Evolutionary conservation across 2,329 filamentous ascomycete species (phyloP), one percentile per base, ranked within the genome.

Genomic region (Sporothrix variecibatus): DNA sequence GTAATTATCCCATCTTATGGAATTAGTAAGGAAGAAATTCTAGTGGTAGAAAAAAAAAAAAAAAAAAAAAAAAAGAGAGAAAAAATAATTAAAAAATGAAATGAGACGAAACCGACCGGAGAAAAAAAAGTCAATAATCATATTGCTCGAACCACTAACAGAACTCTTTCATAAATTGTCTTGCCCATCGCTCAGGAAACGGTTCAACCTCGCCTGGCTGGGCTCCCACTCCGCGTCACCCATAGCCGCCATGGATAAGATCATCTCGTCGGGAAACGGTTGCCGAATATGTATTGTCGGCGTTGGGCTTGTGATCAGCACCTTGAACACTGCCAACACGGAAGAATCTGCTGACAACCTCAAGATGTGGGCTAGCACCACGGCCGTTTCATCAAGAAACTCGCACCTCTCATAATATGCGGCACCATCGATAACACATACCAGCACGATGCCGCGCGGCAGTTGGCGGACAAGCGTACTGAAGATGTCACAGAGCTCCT

Each of bases 391-490:
- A 2, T 20, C 64, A 4, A 68, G 26, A n/a, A 68, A 68, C 64
- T 68, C 64, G 15, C 40, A 15, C 6, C 64, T 40, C 43, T 68
- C 64, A 15, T 68, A 68, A 23, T 68, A 68, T 12, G 26, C 64
- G 3, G 43, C 64, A 8, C 64, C 64, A 12, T 68, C 64, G 6
- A 68, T 26, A 2, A 68, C 26, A 20, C 64, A 68, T 5, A 68
- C 26, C 1, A 68, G 40, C 3, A 68, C 64, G 15, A 49, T 11
- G 26, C 23, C 43, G 2, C 15, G 64, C 15, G 40, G 64, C 0
- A 68, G 40, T 4, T 15, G 43, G 20, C 26, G 43, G 17, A 68
- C 43, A 11, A 68, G 64, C 5, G 43, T 2, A 9, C 64, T 20
- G 43, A 68, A 68, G 4, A 68, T n/a, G 5, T 40, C 1, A 17